These are phyloP conservation scores for Talaromyces sp. DNA, from an alignment of 2,329 filamentous ascomycete genomes.

Conservation along the genomic window DNA sequence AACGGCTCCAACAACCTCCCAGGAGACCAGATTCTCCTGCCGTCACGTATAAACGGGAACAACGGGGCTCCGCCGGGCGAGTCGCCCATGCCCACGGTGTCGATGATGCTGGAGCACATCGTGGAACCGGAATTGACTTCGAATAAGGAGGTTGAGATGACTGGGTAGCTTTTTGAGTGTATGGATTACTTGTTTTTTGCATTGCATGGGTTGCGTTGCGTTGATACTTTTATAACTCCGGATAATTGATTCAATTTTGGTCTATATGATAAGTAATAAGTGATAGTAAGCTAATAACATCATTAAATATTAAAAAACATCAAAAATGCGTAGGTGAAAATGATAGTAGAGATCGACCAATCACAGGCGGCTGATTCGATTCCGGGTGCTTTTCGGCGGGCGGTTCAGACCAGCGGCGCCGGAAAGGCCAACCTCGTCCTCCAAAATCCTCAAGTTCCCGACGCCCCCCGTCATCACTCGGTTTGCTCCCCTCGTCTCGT, in stretches of 20 bases:
- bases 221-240: background rate
- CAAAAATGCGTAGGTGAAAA: background rate
- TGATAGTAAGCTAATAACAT: too few species aligned
- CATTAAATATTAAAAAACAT: background rate
- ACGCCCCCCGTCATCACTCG: slow-evolving; percentile 1
- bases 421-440: slow-evolving; percentile 25
- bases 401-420: slow-evolving; percentile 26
- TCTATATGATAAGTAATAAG: too few species aligned
- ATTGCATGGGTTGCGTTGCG: background rate
- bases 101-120: slow-evolving; percentile 50
- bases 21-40: slow-evolving; percentile 6
- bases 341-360: slow-evolving; percentile 22
- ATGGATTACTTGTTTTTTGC: background rate
- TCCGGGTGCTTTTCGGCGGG: slow-evolving; percentile 31
- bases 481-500: slow-evolving; percentile 1
- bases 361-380: slow-evolving; percentile 38
- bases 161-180: slow-evolving; percentile 11
- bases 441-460: slow-evolving; percentile 29
- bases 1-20: slow-evolving; percentile 12
- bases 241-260: too few species aligned
- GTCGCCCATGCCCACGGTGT: slow-evolving; percentile 29
- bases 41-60: slow-evolving; percentile 6
- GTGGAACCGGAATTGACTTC: slow-evolving; percentile 35
- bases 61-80: slow-evolving; percentile 16
- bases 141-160: slow-evolving; percentile 58